A percentile compares a stretch with the other conserved stretches of the same genome.
These are phyloP conservation scores for Chlorella sp. DNA, from an alignment of 139 green algal genomes.

Conservation along the genomic window DNA sequence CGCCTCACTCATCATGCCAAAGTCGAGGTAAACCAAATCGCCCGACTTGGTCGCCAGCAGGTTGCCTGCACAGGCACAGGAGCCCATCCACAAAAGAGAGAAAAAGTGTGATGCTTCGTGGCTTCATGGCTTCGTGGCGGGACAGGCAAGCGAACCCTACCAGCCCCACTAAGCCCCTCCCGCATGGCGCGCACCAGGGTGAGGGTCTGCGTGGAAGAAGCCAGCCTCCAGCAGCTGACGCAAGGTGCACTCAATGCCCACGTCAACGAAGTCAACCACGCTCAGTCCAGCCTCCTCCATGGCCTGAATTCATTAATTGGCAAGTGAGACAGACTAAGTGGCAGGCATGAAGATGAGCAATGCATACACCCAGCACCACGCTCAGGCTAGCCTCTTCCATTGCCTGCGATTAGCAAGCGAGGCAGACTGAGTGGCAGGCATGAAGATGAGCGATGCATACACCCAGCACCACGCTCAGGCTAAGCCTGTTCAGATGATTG, in stretches of 20 bases:
- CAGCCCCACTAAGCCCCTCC: too few relatives aligned
- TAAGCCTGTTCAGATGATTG: too few relatives aligned
- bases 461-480: too few relatives aligned
- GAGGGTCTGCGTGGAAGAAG: constrained; percentile 85
- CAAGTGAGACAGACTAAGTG: too few relatives aligned
- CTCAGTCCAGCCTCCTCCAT: constrained; percentile 50
- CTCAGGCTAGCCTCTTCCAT: neutral
- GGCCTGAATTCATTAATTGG: constrained; percentile 22
- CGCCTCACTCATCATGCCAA: constrained; percentile 94
- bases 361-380: neutral
- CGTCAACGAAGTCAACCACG: constrained; percentile 90
- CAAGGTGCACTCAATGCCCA: constrained; percentile 93
- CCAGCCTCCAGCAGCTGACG: constrained; percentile 76
- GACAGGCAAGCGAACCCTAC: too few relatives aligned
- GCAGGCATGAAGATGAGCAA: too few relatives aligned
- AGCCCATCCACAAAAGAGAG: too few relatives aligned
- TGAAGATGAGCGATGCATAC: too few relatives aligned
- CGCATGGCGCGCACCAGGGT: constrained; percentile 9
- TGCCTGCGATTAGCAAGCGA: too few relatives aligned
- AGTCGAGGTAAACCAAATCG: constrained; percentile 87
- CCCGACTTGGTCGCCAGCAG: constrained; percentile 81
- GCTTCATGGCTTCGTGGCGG: too few relatives aligned
- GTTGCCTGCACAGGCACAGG: constrained; percentile 61
- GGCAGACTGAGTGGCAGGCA: too few relatives aligned
- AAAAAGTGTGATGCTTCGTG: too few relatives aligned